Base-by-base conservation (phyloP, 257 asterid species). In the Salvia rosmarinus region DNA sequence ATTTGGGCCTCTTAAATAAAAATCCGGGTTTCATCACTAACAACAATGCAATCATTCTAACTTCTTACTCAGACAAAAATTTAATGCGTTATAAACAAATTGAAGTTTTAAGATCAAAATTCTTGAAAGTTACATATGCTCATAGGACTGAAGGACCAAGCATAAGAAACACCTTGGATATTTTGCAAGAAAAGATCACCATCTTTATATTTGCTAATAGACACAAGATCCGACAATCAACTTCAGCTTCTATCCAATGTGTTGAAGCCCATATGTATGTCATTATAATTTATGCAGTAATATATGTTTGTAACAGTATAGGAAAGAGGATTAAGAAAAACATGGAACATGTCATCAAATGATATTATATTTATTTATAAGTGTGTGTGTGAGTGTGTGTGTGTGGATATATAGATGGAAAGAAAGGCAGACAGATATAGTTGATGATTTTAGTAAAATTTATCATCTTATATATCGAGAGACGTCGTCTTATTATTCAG, bases 401-500 rank as follows among this genome's bases (percentile, higher is more conserved):
- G 37, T 2, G 5, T 3, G 6, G 4, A 4, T 49, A 11, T 14
- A 30, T 11, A 28, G 65, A 32, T 37, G 16, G 65, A 3, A 42
- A 30, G 23, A 39, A 39, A 39, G 13, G 10, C 13, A 9, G 44
- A 14, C 4, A 14, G 25, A 59, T 2, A n/a, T 10, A 34, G 65
- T n/a, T 55, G 47, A 17, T 73, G 68, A 34, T 73, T 73, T 68
- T 58, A 71, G 77, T 63, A 71, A 79, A 67, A 75, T n/a, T 64
- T 4, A 40, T 61, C 54, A 64, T 73, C 77, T 78, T 74, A n/a
- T n/a, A n/a, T n/a, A 84, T 84, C 84, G 73, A 58, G 54, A 68
- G 56, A 68, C 35, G 68, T 52, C 5, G 51, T 60, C 14, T 32
- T 73, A 44, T 32, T 40, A 46, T 66, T 64, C 61, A 59, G 82